Evolutionary conservation across 441 rosid species (phyloP).

Genomic region (Croton laevigatus): DNA sequence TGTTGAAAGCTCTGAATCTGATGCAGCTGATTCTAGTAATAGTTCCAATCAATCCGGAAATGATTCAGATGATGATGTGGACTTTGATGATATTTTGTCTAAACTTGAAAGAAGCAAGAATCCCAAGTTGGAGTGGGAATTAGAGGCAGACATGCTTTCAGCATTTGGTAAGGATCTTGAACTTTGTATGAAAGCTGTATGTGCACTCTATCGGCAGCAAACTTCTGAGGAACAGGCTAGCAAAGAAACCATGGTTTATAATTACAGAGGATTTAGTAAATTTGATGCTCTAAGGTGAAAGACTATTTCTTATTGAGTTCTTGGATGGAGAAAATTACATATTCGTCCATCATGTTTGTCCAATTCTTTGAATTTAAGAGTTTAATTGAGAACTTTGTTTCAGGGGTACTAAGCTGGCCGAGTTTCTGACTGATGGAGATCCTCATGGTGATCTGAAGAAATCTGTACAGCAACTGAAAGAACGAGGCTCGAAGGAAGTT

Average conservation of each 20-base stretch:
- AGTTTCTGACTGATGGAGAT: constrained; percentile 53
- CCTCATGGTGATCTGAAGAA: constrained; percentile 50
- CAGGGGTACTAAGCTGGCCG: constrained; percentile 48
- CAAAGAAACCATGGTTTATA: constrained; percentile 40
- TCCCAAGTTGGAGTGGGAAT: constrained; percentile 44
- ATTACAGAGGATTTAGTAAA: constrained; percentile 58
- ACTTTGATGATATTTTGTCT: constrained; percentile 39
- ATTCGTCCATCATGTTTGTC: too few species aligned
- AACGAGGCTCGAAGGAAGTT: constrained; percentile 32
- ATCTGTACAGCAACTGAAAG: constrained; percentile 51
- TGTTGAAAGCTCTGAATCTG: constrained; percentile 38
- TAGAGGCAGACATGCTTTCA: constrained; percentile 66
- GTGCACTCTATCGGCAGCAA: constrained; percentile 69
- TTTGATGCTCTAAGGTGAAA: constrained; percentile 52
- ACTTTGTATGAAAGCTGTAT: constrained; percentile 85
- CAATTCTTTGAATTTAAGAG: background rate
- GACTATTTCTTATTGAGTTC: background rate
- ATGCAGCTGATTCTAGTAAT: constrained; percentile 24
- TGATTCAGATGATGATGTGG: constrained; percentile 34
- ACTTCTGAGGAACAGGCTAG: constrained; percentile 48
- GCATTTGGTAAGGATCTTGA: constrained; percentile 62
- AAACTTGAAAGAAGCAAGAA: constrained; percentile 49
- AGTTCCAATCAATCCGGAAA: constrained; percentile 26
- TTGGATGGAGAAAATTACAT: background rate
- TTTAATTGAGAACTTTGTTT: background rate